Evolutionary conservation across 2,329 filamentous ascomycete species (phyloP).

Genomic region (Aspergillus arachidicola): DNA sequence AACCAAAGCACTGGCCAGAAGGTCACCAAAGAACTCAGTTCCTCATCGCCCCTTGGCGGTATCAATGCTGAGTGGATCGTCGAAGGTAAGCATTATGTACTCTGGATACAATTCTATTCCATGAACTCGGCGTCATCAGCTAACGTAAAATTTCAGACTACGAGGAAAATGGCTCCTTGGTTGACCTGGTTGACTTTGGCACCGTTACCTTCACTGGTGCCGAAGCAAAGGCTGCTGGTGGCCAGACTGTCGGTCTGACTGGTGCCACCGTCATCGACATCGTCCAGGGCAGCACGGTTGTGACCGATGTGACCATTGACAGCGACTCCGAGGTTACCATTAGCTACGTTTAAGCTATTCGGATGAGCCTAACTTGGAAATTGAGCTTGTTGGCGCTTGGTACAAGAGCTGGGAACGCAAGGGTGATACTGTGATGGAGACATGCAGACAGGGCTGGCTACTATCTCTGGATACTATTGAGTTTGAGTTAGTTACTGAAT

Average conservation of each 20-base stretch:
- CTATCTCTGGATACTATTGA: background rate
- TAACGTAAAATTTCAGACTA: constrained; percentile 38
- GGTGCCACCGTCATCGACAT: constrained; percentile 51
- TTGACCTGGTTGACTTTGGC: constrained; percentile 52
- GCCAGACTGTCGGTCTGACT: constrained; percentile 34
- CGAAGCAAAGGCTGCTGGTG: constrained; percentile 32
- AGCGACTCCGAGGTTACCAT: constrained; percentile 24
- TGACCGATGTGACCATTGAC: constrained; percentile 35
- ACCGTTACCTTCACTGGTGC: constrained; percentile 50
- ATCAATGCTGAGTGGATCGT: constrained; percentile 64
- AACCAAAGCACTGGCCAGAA: constrained; percentile 55
- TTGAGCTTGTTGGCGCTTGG: background rate
- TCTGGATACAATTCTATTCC: background rate
- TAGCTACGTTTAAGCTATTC: constrained; percentile 19
- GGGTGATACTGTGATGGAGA: background rate
- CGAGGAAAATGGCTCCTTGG: constrained; percentile 37
- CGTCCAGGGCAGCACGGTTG: constrained; percentile 40
- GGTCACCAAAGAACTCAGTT: constrained; percentile 38
- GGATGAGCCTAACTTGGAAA: background rate
- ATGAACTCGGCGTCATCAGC: background rate
- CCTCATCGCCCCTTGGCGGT: constrained; percentile 47
- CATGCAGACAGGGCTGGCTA: background rate
- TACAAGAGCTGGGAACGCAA: background rate
- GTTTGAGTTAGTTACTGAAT: background rate
- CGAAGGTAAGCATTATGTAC: constrained; percentile 2